Evolutionary conservation across 139 green algal genomes (phyloP), one percentile per base, ranked within the genome.

Genomic region (Micromonas pusilla): DNA sequence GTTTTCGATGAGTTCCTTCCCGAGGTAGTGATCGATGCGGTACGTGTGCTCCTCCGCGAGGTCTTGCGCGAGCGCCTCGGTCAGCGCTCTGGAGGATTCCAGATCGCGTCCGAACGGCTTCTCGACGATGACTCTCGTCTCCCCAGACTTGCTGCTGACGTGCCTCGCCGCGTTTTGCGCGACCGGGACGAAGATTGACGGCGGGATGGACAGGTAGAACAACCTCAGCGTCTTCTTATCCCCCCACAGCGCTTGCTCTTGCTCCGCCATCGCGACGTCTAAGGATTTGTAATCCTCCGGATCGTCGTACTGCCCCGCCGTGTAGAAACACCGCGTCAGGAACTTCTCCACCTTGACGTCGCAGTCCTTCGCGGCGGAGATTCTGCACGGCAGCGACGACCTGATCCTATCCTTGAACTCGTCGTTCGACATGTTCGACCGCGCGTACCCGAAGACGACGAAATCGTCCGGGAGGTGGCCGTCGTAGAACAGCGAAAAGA

Each of bases 1-100:
- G 86, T 99, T 98, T 82, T 99, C 94, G 53, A 99, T 97, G 45
- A 99, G 85, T 90, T 99, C 95, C 86, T 99, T 99, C 81, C 94
- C 95, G 52, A 98, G 89, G 87, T 99, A 99, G 87, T 99, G 95
- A 85, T 99, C 95, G 84, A 99, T 99, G 77, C 96, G 88, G 87
- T 97, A 99, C 33, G 97, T 98, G 85, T 99, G 89, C 16, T 99
- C 94, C 89, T 99, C 96, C 3, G 74, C 83, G 34, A 99, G 83
- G 79, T 96, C 85, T 60, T 89, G 34, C 31, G 85, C 84, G 70
- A 99, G 85, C 2, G 88, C 91, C 19, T 62, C 19, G 4, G 76
- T 81, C 62, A 99, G 88, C 85, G 92, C 82, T 23, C 67, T 66
- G 77, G 89, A 96, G 62, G 85, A 93, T 66, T 87, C 89, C 30